These are phyloP conservation scores for Leptographium galeiforme DNA, from an alignment of 2,329 filamentous ascomycete species.

Conservation along the genomic window DNA sequence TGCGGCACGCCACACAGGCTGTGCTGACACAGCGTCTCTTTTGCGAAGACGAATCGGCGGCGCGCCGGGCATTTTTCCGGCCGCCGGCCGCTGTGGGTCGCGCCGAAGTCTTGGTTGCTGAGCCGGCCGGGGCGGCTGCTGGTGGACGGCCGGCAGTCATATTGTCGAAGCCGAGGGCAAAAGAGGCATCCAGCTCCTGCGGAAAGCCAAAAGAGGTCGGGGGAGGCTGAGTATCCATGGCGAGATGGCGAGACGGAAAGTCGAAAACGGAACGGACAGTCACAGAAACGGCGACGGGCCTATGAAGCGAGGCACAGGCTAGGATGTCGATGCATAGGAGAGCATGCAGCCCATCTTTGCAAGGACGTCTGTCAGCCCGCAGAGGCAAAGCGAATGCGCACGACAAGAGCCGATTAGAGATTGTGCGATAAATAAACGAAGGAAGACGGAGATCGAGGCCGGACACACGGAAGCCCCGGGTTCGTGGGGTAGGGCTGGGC, in stretches of 20 bases:
- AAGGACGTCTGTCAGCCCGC: too few relatives aligned
- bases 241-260: neutral
- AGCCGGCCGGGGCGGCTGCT: neutral
- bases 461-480: too few relatives aligned
- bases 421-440: too few relatives aligned
- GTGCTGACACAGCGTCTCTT: constrained; percentile 73
- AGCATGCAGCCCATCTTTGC: too few relatives aligned
- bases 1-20: constrained; percentile 69
- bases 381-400: too few relatives aligned
- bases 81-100: neutral
- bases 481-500: too few relatives aligned
- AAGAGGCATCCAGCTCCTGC: neutral
- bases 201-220: neutral
- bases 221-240: neutral
- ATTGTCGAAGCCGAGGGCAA: neutral
- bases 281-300: too few relatives aligned
- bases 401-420: too few relatives aligned
- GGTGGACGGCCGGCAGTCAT: neutral
- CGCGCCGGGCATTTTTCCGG: constrained; percentile 39
- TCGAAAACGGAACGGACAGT: too few relatives aligned
- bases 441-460: too few relatives aligned
- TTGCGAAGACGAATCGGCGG: constrained; percentile 31
- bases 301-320: too few relatives aligned
- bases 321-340: too few relatives aligned
- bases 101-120: neutral